These are phyloP conservation scores for Xylariales sp. DNA, from an alignment of 2,329 filamentous ascomycete species.

Conservation along the genomic window DNA sequence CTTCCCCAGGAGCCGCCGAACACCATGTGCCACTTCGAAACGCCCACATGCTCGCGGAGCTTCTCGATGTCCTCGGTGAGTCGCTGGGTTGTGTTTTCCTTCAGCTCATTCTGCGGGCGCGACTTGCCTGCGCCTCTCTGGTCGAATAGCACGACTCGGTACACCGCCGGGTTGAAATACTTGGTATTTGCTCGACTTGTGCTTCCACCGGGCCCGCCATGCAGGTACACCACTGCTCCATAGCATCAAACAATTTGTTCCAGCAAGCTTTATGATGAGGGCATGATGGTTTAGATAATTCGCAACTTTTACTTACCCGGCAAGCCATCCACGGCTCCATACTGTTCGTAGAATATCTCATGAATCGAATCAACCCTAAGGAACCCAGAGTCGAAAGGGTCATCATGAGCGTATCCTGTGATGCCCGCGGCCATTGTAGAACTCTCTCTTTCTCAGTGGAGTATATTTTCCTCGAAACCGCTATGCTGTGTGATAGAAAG, in stretches of 20 bases:
- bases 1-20: constrained; percentile 46
- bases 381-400: constrained; percentile 9
- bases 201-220: constrained; percentile 34
- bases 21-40: constrained; percentile 38
- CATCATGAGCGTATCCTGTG: constrained; percentile 10
- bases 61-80: constrained; percentile 40
- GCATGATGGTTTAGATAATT: constrained; percentile 9
- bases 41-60: constrained; percentile 33
- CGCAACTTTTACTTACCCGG: constrained; percentile 5
- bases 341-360: constrained; percentile 12
- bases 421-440: no score
- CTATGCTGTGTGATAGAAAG: no score
- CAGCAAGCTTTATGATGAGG: background rate
- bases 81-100: constrained; percentile 39
- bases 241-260: no score
- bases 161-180: constrained; percentile 38
- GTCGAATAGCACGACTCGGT: constrained; percentile 41
- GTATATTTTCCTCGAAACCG: no score
- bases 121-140: constrained; percentile 41
- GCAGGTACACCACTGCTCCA: constrained; percentile 21
- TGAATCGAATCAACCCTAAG: constrained; percentile 11
- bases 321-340: constrained; percentile 11
- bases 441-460: no score
- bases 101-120: constrained; percentile 30
- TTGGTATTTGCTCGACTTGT: constrained; percentile 26